Conservation (phyloP, 164 flowering plant genomes). For the Kalanchoe fedtschenkoi region DNA sequence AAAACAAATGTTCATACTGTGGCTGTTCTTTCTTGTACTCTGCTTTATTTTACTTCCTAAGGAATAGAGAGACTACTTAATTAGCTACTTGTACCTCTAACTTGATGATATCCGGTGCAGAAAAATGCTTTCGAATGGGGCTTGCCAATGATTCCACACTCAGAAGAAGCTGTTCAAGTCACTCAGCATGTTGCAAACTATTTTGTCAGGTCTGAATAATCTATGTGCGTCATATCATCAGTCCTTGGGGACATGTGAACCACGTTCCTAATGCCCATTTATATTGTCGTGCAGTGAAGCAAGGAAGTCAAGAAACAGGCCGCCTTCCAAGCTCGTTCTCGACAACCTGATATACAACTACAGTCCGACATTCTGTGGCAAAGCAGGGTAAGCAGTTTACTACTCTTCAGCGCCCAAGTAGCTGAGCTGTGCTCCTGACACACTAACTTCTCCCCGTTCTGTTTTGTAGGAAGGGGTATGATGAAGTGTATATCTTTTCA, state of each 20-base stretch:
- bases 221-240: background rate
- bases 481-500: slow-evolving; percentile 72
- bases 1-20: no score
- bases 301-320: slow-evolving; percentile 73
- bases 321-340: slow-evolving; percentile 46
- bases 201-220: slow-evolving; percentile 53
- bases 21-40: background rate
- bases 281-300: slow-evolving; percentile 59
- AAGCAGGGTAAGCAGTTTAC: slow-evolving; percentile 51
- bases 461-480: slow-evolving; percentile 59
- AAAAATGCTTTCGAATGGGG: slow-evolving; percentile 99
- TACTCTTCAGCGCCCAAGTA: background rate
- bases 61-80: background rate
- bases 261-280: background rate
- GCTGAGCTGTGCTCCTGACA: background rate
- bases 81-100: background rate
- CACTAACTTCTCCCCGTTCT: slow-evolving; percentile 5
- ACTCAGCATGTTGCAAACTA: slow-evolving; percentile 79
- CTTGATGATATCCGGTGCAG: slow-evolving; percentile 30
- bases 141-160: slow-evolving; percentile 72
- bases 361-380: slow-evolving; percentile 86
- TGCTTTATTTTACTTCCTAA: background rate
- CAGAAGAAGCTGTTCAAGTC: slow-evolving; percentile 88
- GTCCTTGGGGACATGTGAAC: background rate
- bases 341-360: slow-evolving; percentile 87